phyloP scores from a whole-genome alignment of 1,139 yeast genomes.

The Suhomyces taliae region DNA sequence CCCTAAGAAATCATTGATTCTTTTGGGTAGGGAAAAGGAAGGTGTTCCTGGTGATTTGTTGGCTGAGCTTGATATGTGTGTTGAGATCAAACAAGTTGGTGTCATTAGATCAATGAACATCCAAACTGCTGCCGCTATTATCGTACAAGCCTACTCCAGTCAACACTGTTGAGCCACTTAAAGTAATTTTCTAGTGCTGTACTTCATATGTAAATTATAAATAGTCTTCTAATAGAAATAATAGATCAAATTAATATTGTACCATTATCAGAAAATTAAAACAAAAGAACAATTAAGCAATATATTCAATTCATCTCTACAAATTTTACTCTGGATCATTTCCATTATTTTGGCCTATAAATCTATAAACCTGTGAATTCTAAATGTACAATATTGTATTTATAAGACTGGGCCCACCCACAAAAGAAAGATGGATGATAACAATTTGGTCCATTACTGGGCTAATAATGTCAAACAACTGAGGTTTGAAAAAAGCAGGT shows the following conservation, averaged over 20 bases:
- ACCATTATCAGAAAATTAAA: too few species aligned
- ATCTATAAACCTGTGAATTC: too few species aligned
- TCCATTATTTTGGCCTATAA: too few species aligned
- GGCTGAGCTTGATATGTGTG: conserved; percentile 81
- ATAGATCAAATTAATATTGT: neutral
- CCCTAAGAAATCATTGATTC: conserved; percentile 74
- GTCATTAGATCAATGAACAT: conserved; percentile 93
- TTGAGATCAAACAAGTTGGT: conserved; percentile 90
- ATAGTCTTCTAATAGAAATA: neutral
- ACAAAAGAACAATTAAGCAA: neutral
- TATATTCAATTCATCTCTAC: too few species aligned
- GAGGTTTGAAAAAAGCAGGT: too few species aligned
- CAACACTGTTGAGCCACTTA: conserved; percentile 54
- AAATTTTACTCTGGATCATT: too few species aligned
- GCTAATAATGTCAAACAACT: too few species aligned
- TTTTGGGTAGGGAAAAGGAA: conserved; percentile 84
- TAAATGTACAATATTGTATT: too few species aligned
- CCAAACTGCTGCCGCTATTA: conserved; percentile 93
- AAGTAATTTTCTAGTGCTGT: neutral
- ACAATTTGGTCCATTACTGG: too few species aligned
- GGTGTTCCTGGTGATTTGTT: conserved; percentile 88
- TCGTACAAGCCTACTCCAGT: conserved; percentile 84
- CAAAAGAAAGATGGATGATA: too few species aligned
- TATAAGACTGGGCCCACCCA: too few species aligned
- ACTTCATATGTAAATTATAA: neutral